Evolutionary conservation across 73 alveolate species (phyloP).

Genomic region (Tetrahymena borealis): DNA sequence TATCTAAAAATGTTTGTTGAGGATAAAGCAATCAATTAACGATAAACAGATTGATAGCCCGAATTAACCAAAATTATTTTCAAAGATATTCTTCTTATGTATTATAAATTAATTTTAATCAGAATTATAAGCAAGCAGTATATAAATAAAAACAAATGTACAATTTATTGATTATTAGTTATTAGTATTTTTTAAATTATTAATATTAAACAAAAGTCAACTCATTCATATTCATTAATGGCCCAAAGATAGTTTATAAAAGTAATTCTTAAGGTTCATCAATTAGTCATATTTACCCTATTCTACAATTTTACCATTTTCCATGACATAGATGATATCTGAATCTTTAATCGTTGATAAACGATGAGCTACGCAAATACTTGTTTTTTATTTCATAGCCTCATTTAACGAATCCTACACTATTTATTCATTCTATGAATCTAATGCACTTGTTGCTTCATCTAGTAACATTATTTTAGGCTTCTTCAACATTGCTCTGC

Average conservation of each 20-base stretch:
- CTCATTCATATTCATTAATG: not conserved
- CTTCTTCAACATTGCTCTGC: slow-evolving; percentile 63
- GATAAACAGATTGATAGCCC: too few species aligned
- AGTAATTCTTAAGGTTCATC: not conserved
- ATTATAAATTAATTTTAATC: too few species aligned
- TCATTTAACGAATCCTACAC: slow-evolving; percentile 56
- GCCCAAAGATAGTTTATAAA: slow-evolving; percentile 11
- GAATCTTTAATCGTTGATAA: slow-evolving; percentile 49
- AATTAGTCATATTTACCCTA: slow-evolving; percentile 52
- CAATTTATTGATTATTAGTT: too few species aligned
- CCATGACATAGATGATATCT: slow-evolving; percentile 60
- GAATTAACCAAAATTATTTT: too few species aligned
- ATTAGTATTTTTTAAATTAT: not conserved
- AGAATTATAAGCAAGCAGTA: too few species aligned
- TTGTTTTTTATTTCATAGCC: slow-evolving; percentile 44
- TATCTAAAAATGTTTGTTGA: too few species aligned
- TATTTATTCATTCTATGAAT: slow-evolving; percentile 55
- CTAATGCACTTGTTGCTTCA: slow-evolving; percentile 84
- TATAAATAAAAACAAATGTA: too few species aligned
- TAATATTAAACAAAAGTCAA: not conserved
- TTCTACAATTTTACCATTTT: slow-evolving; percentile 63
- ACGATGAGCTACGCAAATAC: slow-evolving; percentile 46
- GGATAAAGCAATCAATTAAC: too few species aligned
- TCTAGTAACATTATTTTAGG: slow-evolving; percentile 61
- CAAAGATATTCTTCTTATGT: too few species aligned